Percentiles rank a stretch among this genome's conserved stretches.
Evolutionary conservation across 768 basidiomycete genomes (phyloP).

Genomic region (Naganishia antarctica): DNA sequence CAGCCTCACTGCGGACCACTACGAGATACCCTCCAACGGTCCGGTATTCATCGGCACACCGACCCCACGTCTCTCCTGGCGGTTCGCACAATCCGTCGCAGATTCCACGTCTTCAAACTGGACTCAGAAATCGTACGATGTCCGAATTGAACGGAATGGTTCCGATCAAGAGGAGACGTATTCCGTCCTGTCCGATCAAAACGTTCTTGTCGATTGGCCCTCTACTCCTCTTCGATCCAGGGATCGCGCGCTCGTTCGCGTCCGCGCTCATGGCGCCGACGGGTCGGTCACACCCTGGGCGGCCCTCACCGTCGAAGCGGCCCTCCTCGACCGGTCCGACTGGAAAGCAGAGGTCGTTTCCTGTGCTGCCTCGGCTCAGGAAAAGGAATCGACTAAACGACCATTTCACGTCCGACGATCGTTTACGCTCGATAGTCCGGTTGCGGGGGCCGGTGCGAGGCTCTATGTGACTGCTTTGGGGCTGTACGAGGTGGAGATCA

Average conservation of each 20-base stretch:
- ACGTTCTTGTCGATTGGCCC: conserved; percentile 43
- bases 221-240: conserved; percentile 31
- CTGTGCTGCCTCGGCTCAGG: neutral
- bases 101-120: conserved; percentile 27
- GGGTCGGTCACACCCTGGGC: conserved; percentile 32
- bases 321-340: conserved; percentile 29
- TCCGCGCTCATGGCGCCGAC: conserved; percentile 29
- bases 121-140: conserved; percentile 38
- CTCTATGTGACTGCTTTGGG: conserved; percentile 43
- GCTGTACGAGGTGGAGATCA: conserved; percentile 38
- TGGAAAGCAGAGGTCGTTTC: conserved; percentile 31
- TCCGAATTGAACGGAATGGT: conserved; percentile 16
- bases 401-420: conserved; percentile 33
- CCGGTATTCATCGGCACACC: conserved; percentile 8
- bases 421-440: conserved; percentile 25
- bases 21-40: neutral
- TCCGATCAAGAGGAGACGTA: conserved; percentile 8
- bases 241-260: conserved; percentile 30
- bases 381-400: conserved; percentile 20
- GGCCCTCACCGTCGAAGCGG: conserved; percentile 30
- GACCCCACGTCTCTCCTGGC: conserved; percentile 42
- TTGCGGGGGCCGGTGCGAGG: conserved; percentile 14
- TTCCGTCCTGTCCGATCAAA: conserved; percentile 26
- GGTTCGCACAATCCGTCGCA: conserved; percentile 30
- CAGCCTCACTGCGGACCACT: conserved; percentile 3